Evolutionary conservation across 768 basidiomycete genomes (phyloP).

Genomic region (Austroboletus eburneus): DNA sequence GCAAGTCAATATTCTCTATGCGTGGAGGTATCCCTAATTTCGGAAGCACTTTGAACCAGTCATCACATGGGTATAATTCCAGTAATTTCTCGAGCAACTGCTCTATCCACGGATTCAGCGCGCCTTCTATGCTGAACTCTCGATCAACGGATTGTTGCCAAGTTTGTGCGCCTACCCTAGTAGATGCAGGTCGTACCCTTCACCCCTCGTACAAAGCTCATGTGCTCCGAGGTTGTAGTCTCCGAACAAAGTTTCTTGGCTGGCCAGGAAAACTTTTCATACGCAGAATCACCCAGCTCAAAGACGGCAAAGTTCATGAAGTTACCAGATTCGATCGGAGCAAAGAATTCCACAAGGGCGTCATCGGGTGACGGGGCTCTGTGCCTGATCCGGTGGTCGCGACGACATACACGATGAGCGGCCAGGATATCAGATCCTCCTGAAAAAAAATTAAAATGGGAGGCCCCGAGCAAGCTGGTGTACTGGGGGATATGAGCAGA

Average conservation of each 20-base stretch:
- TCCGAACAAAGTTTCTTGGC: slow-evolving; percentile 72
- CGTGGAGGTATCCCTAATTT: slow-evolving; percentile 27
- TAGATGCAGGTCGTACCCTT: slow-evolving; percentile 83
- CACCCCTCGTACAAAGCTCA: slow-evolving; percentile 64
- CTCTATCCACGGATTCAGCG: slow-evolving; percentile 66
- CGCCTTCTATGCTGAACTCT: slow-evolving; percentile 60
- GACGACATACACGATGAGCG: slow-evolving; percentile 69
- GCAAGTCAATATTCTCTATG: slow-evolving; percentile 8
- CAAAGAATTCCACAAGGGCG: slow-evolving; percentile 70
- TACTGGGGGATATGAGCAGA: slow-evolving; percentile 33
- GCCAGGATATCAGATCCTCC: slow-evolving; percentile 65
- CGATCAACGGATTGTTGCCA: background rate
- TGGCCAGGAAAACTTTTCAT: slow-evolving; percentile 92
- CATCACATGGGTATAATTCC: slow-evolving; percentile 47
- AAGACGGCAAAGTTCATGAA: slow-evolving; percentile 74
- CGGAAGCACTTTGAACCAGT: slow-evolving; percentile 27
- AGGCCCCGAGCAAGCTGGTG: background rate
- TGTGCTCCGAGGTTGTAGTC: slow-evolving; percentile 66
- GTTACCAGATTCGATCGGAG: slow-evolving; percentile 71
- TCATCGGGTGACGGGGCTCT: slow-evolving; percentile 80
- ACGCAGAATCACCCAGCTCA: slow-evolving; percentile 81
- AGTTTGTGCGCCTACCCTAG: slow-evolving; percentile 51
- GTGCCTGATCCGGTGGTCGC: slow-evolving; percentile 82
- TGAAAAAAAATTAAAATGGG: slow-evolving; percentile 24
- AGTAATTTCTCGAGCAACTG: slow-evolving; percentile 44